Conservation (phyloP, 768 basidiomycete species). For the Pseudohyphozyma bogoriensis region DNA sequence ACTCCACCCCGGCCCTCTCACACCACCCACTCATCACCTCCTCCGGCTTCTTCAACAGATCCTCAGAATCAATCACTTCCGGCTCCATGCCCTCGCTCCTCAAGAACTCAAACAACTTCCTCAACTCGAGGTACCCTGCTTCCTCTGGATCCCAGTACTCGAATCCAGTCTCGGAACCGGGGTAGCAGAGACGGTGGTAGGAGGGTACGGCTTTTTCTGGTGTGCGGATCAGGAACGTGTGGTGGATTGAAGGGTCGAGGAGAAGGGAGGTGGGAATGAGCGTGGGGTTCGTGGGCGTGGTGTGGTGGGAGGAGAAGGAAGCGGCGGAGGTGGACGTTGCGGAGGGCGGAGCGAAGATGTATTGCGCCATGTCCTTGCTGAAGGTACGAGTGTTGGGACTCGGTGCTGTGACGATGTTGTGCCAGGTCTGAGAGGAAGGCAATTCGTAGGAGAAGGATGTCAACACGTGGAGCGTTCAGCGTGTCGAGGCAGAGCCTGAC, state of each 20-base stretch:
- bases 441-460: too few species aligned
- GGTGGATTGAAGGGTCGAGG: constrained; percentile 25
- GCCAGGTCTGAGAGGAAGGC: constrained; percentile 16
- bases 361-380: constrained; percentile 34
- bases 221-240: constrained; percentile 35
- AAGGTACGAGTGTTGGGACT: constrained; percentile 21
- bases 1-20: constrained; percentile 28
- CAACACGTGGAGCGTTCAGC: background rate
- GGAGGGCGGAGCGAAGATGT: constrained; percentile 24
- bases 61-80: constrained; percentile 29
- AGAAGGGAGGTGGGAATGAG: constrained; percentile 28
- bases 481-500: background rate
- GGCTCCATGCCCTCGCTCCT: constrained; percentile 15
- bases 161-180: constrained; percentile 32
- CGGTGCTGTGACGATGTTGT: constrained; percentile 15
- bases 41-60: constrained; percentile 24
- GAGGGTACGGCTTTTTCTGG: constrained; percentile 33
- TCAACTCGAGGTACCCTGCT: constrained; percentile 30
- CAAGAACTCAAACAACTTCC: constrained; percentile 25
- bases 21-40: constrained; percentile 28
- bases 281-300: constrained; percentile 28
- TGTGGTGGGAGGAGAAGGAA: background rate
- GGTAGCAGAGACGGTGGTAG: constrained; percentile 31
- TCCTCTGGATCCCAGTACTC: constrained; percentile 32
- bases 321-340: constrained; percentile 13